Evolutionary conservation across 495 filamentous ascomycete species (phyloP).

Genomic region (Annulohypoxylon maeteangense): DNA sequence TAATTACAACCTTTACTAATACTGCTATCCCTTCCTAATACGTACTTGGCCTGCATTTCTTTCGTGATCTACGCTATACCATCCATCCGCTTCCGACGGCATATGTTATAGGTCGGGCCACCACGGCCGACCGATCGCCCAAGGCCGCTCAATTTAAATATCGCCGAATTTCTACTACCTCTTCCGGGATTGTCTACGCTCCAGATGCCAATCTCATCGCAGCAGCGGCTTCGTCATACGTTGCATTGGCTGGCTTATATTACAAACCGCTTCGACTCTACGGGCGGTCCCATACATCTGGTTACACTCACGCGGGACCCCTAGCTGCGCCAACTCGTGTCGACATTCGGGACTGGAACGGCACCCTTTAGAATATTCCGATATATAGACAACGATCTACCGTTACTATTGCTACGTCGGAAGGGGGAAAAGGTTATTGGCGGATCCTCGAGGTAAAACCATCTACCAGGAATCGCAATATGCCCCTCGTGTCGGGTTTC

Average conservation of each 20-base stretch:
- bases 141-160: constrained; percentile 42
- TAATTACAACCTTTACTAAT: constrained; percentile 16
- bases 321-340: constrained; percentile 55
- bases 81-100: constrained; percentile 33
- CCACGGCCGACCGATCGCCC: constrained; percentile 46
- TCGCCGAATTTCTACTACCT: constrained; percentile 30
- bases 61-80: constrained; percentile 60
- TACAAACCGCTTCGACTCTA: constrained; percentile 11
- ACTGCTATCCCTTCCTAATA: constrained; percentile 53
- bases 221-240: constrained; percentile 62
- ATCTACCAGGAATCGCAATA: constrained; percentile 10
- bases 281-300: constrained; percentile 23
- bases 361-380: constrained; percentile 65
- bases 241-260: constrained; percentile 66
- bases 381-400: not conserved
- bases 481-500: not conserved
- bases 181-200: constrained; percentile 16
- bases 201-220: constrained; percentile 52
- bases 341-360: constrained; percentile 60
- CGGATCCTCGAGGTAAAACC: not conserved
- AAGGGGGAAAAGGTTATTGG: not conserved
- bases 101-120: constrained; percentile 46
- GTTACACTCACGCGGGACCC: constrained; percentile 39
- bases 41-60: constrained; percentile 59
- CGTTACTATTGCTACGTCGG: constrained; percentile 9